These are phyloP conservation scores for Dryas alaskensis DNA, from an alignment of 306 rosid genomes.

Conservation along the genomic window DNA sequence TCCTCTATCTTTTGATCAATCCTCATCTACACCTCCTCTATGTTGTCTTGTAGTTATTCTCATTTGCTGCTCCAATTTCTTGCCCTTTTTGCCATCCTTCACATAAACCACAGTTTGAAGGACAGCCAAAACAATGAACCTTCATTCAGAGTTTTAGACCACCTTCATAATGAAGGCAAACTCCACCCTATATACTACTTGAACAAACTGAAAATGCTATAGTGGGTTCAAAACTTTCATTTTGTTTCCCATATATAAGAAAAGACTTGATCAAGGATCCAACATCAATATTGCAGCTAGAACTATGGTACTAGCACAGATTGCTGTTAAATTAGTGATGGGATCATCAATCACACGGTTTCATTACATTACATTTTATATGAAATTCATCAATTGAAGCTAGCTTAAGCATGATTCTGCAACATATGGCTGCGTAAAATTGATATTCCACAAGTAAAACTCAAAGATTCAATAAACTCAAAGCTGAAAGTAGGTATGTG, in stretches of 20 bases:
- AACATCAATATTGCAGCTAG: too few species aligned
- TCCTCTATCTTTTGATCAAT: neutral
- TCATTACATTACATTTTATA: neutral
- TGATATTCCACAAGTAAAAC: conserved; percentile 13
- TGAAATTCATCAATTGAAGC: neutral
- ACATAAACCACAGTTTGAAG: neutral
- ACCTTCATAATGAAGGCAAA: neutral
- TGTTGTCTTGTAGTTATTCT: neutral
- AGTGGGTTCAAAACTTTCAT: too few species aligned
- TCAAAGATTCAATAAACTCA: conserved; percentile 25
- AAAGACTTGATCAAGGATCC: too few species aligned
- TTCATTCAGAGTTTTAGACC: neutral
- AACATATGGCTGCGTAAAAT: neutral
- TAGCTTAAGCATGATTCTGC: neutral
- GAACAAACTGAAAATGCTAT: neutral
- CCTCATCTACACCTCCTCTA: neutral
- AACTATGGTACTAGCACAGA: neutral
- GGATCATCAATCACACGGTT: neutral
- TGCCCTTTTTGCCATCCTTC: neutral
- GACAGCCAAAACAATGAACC: neutral
- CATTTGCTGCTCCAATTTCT: neutral
- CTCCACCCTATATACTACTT: neutral
- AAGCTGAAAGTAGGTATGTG: conserved; percentile 35
- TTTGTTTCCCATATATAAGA: too few species aligned
- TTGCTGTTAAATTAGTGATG: neutral